Percentiles rank a stretch among this genome's conserved stretches.
Conservation (phyloP, 164 flowering plant genomes). For the Litsea cubeba region DNA sequence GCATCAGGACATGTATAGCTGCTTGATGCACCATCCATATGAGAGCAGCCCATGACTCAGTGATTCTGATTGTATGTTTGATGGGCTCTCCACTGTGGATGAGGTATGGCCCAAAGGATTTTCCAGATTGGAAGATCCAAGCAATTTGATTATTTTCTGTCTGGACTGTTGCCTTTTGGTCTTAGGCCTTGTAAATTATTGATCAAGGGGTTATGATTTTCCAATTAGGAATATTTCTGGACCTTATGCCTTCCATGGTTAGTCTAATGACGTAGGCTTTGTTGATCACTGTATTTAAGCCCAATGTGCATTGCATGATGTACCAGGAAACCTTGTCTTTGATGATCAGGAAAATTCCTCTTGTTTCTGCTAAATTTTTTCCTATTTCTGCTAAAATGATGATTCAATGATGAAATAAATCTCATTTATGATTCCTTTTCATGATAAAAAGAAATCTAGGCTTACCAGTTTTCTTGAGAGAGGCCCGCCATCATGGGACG, state of each 20-base stretch:
- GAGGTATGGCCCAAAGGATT: background rate
- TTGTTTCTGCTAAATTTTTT: background rate
- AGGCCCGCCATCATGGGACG: conserved; percentile 75
- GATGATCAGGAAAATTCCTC: background rate
- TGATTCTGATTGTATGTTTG: background rate
- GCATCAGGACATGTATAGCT: background rate
- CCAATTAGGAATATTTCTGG: too few species aligned
- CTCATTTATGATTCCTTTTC: conserved; percentile 10
- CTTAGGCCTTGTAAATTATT: background rate
- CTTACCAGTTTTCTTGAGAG: conserved; percentile 64
- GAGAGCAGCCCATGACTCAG: background rate
- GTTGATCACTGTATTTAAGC: background rate
- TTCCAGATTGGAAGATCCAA: background rate
- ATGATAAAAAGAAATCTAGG: conserved; percentile 71
- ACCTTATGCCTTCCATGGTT: too few species aligned
- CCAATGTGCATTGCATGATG: background rate
- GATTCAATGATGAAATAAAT: conserved; percentile 4
- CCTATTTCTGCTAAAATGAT: background rate
- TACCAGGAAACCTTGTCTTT: background rate
- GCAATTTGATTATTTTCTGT: background rate
- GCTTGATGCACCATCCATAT: background rate
- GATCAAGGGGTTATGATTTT: too few species aligned
- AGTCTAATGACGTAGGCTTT: too few species aligned
- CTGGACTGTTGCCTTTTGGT: background rate
- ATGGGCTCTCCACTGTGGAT: background rate